Base-by-base conservation (phyloP, 345 rosid genomes). In the Turritis glabra region DNA sequence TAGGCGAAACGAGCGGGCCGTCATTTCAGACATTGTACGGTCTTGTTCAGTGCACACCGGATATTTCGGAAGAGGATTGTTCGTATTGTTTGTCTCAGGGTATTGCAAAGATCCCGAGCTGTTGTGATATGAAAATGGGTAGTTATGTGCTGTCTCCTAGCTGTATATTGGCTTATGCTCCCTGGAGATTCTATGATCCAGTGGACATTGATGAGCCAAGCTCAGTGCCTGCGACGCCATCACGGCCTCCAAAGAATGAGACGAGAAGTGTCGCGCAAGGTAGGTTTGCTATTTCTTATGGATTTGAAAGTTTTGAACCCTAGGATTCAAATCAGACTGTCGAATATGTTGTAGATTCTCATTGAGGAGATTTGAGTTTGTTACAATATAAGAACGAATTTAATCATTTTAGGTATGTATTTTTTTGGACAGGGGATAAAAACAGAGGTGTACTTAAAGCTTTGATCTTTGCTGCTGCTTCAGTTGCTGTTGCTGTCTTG, bases 21-120 rank as follows among this genome's bases (percentile, higher is more conserved):
- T 17, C 12, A 5, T 77, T 51, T 35, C 70, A 30, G 46, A 74
- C 51, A 13, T 8, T 81, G 35, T 82, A 63, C 35, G 80, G 77
- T 5, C 46, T 83, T 5, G 82, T 77, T 8, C 91, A 87, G 72
- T 91, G 97, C 80, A 82, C 87, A 5, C 82, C 84, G 2, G 90
- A 90, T 64, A 48, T 90, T 41, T 64, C 79, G 38, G 69, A 38
- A 25, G 0, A 8, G 25, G 81, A 83, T 1, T 87, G 94, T 67
- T 43, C 53, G 8, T 11, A n/a, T 4, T 88, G 94, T 79, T 64
- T 85, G 57, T 30, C 25, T 1, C 22, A 3, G 17, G 69, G 72
- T 33, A 41, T 58, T 38, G 21, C 56, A 1, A 25, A n/a, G 72
- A 74, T 80, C 53, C 69, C 76, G 12, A 27, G 17, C 4, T 78